These are phyloP conservation scores for Nicotiana noctiflora DNA, from an alignment of 257 asterid species.

Conservation along the genomic window DNA sequence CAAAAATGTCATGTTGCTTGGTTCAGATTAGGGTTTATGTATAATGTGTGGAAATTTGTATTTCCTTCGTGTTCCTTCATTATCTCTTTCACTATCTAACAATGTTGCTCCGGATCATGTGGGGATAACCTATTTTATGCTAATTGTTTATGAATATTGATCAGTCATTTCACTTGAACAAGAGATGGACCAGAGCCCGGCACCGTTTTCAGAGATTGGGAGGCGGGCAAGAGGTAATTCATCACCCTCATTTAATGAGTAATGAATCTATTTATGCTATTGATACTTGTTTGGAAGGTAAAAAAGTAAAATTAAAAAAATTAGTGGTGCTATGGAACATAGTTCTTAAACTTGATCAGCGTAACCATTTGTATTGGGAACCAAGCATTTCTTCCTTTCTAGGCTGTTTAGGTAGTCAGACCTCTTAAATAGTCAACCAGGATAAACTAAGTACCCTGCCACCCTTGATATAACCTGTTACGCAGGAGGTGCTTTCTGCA, in stretches of 20 bases:
- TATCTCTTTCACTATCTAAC: not conserved
- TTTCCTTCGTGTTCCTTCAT: not conserved
- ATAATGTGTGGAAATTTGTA: not conserved
- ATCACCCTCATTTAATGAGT: not conserved
- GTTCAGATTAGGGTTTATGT: not conserved
- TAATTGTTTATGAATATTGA: not conserved
- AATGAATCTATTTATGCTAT: not conserved
- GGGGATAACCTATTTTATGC: not conserved
- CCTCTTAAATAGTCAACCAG: not conserved
- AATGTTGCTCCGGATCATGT: not conserved
- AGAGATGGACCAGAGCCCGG: constrained; percentile 59
- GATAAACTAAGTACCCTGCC: not conserved
- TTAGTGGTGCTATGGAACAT: not conserved
- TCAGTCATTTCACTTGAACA: not conserved
- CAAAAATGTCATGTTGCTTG: not conserved
- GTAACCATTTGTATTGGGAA: not conserved
- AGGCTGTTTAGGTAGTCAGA: not conserved
- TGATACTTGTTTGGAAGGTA: not conserved
- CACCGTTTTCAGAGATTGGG: constrained; percentile 76
- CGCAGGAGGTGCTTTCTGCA: not conserved
- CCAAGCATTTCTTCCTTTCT: not conserved
- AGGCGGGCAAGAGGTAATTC: constrained; percentile 65
- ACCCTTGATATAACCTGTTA: not conserved
- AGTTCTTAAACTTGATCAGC: not conserved
- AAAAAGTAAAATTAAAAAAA: not conserved